A percentile compares a stretch with the other conserved stretches of the same genome.
phyloP scores from a whole-genome alignment of 768 basidiomycete species.

The Hericium erinaceus region DNA sequence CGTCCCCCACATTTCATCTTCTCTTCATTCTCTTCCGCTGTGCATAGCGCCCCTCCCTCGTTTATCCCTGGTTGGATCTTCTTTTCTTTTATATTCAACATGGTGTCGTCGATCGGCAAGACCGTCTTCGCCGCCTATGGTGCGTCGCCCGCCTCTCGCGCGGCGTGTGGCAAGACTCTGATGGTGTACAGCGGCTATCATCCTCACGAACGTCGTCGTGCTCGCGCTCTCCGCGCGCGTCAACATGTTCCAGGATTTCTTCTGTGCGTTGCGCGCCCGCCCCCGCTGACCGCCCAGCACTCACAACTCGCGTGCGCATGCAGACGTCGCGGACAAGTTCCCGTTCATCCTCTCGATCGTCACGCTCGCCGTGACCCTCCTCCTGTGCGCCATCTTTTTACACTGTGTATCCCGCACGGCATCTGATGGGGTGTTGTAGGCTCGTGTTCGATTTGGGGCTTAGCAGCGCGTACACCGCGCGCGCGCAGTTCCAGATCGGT shows the following conservation, averaged over 20 bases:
- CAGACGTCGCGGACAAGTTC: conserved; percentile 50
- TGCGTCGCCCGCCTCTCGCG: not conserved
- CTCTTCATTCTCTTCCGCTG: not conserved
- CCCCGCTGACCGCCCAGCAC: not conserved
- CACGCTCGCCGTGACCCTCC: conserved; percentile 34
- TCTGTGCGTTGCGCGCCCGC: conserved; percentile 33
- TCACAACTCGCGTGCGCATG: conserved; percentile 2
- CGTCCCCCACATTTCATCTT: not conserved
- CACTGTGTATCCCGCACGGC: not conserved
- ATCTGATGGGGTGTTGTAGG: conserved; percentile 20
- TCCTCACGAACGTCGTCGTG: conserved; percentile 39
- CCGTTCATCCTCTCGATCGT: conserved; percentile 50
- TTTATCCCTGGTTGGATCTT: not conserved
- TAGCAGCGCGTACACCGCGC: conserved; percentile 33
- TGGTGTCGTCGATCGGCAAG: not conserved
- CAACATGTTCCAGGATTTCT: conserved; percentile 50
- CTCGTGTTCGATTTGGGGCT: conserved; percentile 33
- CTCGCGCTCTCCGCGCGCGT: conserved; percentile 44
- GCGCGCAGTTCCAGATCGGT: conserved; percentile 39
- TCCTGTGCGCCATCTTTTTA: conserved; percentile 27
- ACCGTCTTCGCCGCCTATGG: conserved; percentile 1
- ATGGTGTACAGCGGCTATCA: conserved; percentile 28
- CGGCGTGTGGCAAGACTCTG: not conserved
- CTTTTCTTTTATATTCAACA: not conserved
- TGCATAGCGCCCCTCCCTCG: not conserved